Percentiles rank a stretch among this genome's conserved stretches.
Evolutionary conservation across 352 stramenopile genomes (phyloP).

Genomic region (Globisporangium viniferum): DNA sequence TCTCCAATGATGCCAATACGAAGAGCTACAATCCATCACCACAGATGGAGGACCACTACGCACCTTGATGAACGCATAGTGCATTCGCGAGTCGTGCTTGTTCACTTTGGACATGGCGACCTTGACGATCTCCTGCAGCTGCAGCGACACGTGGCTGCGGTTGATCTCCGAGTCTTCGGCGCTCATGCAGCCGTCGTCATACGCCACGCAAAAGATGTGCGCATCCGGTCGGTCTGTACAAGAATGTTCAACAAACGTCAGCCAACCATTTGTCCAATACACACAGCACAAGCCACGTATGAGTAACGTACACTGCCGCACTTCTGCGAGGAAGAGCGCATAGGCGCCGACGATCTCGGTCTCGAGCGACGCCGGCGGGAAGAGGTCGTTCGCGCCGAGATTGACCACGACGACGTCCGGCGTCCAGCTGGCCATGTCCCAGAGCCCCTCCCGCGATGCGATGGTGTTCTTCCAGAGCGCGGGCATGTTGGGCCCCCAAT

Average conservation of each 20-base stretch:
- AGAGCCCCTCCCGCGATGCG: constrained; percentile 61
- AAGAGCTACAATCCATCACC: not conserved
- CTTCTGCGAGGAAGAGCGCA: constrained; percentile 66
- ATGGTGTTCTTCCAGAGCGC: constrained; percentile 83
- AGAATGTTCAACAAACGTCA: not conserved
- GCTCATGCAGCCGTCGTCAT: constrained; percentile 79
- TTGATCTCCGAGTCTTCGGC: constrained; percentile 72
- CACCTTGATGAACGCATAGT: constrained; percentile 83
- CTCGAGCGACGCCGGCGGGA: constrained; percentile 78
- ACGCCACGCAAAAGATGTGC: constrained; percentile 87
- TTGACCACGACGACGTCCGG: constrained; percentile 86
- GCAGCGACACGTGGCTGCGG: constrained; percentile 71
- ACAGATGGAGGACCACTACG: not conserved
- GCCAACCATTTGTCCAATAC: not conserved
- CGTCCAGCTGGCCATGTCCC: constrained; percentile 74
- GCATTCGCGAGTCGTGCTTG: constrained; percentile 77
- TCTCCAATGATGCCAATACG: not conserved
- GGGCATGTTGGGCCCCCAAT: constrained; percentile 84
- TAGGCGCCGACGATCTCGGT: constrained; percentile 82
- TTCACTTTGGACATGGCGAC: constrained; percentile 77
- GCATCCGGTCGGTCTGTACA: constrained; percentile 65
- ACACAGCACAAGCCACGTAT: not conserved
- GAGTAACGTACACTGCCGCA: constrained; percentile 51
- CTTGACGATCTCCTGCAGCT: constrained; percentile 85
- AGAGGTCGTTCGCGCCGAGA: constrained; percentile 77